Base-by-base conservation (phyloP, 805 yeast genomes). In the Yarrowia phangngaensis region DNA sequence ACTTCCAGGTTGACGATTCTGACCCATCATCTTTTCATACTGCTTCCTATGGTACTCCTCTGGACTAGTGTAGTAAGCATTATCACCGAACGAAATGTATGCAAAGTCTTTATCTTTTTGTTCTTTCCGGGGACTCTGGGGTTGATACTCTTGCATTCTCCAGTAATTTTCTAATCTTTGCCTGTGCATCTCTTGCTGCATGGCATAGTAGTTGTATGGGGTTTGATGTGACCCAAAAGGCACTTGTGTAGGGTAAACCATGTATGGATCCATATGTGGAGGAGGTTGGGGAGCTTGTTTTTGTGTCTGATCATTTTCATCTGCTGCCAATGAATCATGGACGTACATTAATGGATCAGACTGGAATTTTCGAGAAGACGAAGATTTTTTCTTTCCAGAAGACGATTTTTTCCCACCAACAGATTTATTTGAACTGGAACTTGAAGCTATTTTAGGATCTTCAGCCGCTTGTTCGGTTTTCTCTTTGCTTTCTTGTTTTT, bases 71-170 rank as follows among this genome's bases (percentile, higher is more conserved):
- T 41, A 41, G 29, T 12, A 41, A 1, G 45, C 45, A 23, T 41
- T 41, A 7, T 41, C 48, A 15, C 48, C 35, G 11, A 28, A 32
- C 17, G 45, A 38, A 19, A 38, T 38, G 45, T 38, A 38, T 6
- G 45, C 45, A 11, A 38, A 38, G 26, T 38, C 24, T 13, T 27
- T 38, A 17, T 27, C 45, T 24, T 38, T 38, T 3, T n/a, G n/a
- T n/a, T n/a, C n/a, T n/a, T n/a, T n/a, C n/a, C n/a, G n/a, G n/a
- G n/a, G n/a, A n/a, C n/a, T n/a, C n/a, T n/a, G n/a, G n/a, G n/a
- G n/a, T 7, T 24, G n/a, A 5, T 27, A 8, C 32, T 38, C 16
- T 17, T 26, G 28, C 4, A 26, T 22, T 17, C 31, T n/a, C 45
- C 45, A 38, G 19, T 26, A 38, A 4, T 31, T 7, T 9, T 38